Base-by-base conservation (phyloP, 805 yeast species). In the Candida xiaguanensis region DNA sequence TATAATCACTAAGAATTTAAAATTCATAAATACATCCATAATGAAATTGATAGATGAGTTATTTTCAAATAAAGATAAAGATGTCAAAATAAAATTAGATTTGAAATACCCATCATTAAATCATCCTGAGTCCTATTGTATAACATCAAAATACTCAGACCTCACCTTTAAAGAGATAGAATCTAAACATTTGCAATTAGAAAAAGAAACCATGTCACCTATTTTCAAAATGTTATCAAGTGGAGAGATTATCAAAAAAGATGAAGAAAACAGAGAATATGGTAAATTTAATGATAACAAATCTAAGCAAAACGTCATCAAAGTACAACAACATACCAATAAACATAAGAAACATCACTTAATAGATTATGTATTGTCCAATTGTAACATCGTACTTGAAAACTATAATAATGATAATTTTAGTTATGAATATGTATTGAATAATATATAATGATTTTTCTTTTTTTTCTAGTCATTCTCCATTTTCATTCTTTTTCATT, bases 91-190 rank as follows among this genome's bases (percentile, higher is more conserved):
- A 22, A 34, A 34, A 11, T 11, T 34, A 3, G 56, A 58, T 41
- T 40, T 61, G 36, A 56, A 55, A 41, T 53, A 61, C 36, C 66
- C 66, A 3, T 54, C 62, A 4, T 44, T 58, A 17, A 61, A 58
- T 43, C 53, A 52, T 28, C 47, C 37, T 8, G 34, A 39, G 24
- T 50, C 60, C 5, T 46, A 43, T 6, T 60, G 65, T 43, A 33
- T 36, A 30, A 49, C 56, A 12, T 45, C 50, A 9, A 14, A 3
- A 3, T 32, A 37, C n/a, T 31, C 36, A n/a, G 40, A 37, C 18
- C 15, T 37, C 7, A 19, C 34, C 3, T 37, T 24, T 27, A 26
- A 35, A 35, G 17, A 35, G 14, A 18, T 34, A 6, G 30, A 24
- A 8, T 4, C 12, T 26, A 24, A 9, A 23, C 12, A 24, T n/a